Evolutionary conservation across 2,329 filamentous ascomycete genomes (phyloP).

Genomic region (Colletotrichum sp.): DNA sequence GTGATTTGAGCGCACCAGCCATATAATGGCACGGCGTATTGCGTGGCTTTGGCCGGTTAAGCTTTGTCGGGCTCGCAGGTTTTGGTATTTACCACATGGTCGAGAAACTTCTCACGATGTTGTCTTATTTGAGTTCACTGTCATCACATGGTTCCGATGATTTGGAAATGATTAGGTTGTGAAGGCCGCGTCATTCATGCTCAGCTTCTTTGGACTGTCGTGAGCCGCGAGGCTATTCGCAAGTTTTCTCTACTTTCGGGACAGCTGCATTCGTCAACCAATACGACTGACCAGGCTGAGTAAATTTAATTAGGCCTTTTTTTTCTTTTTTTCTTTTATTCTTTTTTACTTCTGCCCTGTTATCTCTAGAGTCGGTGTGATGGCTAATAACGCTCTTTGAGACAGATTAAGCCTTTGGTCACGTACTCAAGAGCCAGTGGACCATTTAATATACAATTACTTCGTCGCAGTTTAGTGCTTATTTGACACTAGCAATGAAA

Average conservation of each 20-base stretch:
- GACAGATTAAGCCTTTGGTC: background rate
- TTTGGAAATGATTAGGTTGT: background rate
- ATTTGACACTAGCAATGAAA: background rate
- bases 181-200: background rate
- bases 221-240: background rate
- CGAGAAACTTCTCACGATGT: background rate
- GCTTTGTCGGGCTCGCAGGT: background rate
- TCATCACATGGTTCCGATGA: background rate
- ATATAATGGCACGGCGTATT: background rate
- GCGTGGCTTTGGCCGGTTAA: background rate
- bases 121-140: background rate
- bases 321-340: no score
- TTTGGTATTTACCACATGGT: background rate
- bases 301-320: background rate
- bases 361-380: background rate
- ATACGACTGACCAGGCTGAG: background rate
- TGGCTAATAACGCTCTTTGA: accelerated
- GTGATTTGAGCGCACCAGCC: background rate
- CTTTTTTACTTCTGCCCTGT: background rate
- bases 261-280: background rate
- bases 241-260: background rate
- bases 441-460: accelerated
- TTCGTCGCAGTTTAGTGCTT: background rate
- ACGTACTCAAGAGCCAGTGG: background rate
- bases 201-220: background rate